Evolutionary conservation across 2,329 filamentous ascomycete genomes (phyloP).

Genomic region (Ophiostoma novo-ulmi): DNA sequence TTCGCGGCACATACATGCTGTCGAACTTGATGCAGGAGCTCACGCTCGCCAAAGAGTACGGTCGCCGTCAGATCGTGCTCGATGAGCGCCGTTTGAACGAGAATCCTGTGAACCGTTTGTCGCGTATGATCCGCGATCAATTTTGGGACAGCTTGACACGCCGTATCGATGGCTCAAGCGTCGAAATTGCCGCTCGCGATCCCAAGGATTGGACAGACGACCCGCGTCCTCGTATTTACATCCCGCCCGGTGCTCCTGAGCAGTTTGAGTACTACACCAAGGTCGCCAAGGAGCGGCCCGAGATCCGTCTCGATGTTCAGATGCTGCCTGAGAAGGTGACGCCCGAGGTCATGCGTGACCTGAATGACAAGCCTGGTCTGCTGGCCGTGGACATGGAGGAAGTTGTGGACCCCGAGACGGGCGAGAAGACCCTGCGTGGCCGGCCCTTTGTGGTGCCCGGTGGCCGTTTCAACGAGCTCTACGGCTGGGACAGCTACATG

Average conservation of each 20-base stretch:
- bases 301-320: slow-evolving; percentile 82
- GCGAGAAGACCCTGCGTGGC: slow-evolving; percentile 66
- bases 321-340: slow-evolving; percentile 73
- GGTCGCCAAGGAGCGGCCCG: slow-evolving; percentile 71
- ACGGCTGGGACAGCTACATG: slow-evolving; percentile 99
- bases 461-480: slow-evolving; percentile 95
- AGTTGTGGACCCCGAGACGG: slow-evolving; percentile 59
- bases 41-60: slow-evolving; percentile 84
- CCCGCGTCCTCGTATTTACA: slow-evolving; percentile 84
- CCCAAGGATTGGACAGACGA: slow-evolving; percentile 94
- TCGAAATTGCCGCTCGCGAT: slow-evolving; percentile 80
- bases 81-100: slow-evolving; percentile 90
- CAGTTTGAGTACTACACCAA: slow-evolving; percentile 85
- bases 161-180: slow-evolving; percentile 80
- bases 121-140: slow-evolving; percentile 77
- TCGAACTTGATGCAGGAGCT: slow-evolving; percentile 95
- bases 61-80: slow-evolving; percentile 81
- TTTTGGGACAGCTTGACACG: slow-evolving; percentile 93
- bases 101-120: slow-evolving; percentile 85
- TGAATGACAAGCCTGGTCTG: slow-evolving; percentile 84
- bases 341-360: slow-evolving; percentile 70
- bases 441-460: slow-evolving; percentile 96
- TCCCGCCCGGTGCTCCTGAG: slow-evolving; percentile 76
- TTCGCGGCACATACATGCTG: slow-evolving; percentile 94
- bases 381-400: slow-evolving; percentile 87